Conservation (phyloP, 345 rosid species). For the Moricandia arvensis region DNA sequence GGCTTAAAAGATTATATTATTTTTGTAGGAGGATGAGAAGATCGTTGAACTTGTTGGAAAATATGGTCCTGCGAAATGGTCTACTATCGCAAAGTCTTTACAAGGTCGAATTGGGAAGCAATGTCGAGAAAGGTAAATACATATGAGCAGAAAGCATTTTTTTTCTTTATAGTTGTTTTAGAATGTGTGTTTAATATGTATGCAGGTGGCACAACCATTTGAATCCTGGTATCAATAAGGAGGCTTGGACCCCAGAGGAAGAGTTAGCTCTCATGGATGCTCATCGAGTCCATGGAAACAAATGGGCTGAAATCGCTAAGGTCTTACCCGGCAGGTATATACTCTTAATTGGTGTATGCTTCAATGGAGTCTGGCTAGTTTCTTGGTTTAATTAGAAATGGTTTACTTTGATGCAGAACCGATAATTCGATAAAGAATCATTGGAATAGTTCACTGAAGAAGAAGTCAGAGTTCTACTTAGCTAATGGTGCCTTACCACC, state of each 20-base stretch:
- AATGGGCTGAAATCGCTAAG: conserved; percentile 98
- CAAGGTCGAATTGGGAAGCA: conserved; percentile 99
- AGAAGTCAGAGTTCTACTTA: conserved; percentile 72
- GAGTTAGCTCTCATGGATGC: conserved; percentile 80
- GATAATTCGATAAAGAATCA: conserved; percentile 95
- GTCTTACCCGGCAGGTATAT: conserved; percentile 95
- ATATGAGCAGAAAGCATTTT: conserved; percentile 2
- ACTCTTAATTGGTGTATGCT: background rate
- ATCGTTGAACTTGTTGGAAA: conserved; percentile 69
- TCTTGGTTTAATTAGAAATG: background rate
- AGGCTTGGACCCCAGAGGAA: conserved; percentile 92
- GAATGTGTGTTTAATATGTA: conserved; percentile 19
- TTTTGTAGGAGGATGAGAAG: conserved; percentile 82
- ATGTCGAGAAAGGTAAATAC: conserved; percentile 85
- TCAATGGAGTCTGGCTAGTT: background rate
- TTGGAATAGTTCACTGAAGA: conserved; percentile 98
- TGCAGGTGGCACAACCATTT: conserved; percentile 99
- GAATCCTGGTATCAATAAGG: conserved; percentile 91
- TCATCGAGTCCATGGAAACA: conserved; percentile 75
- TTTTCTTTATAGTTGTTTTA: background rate
- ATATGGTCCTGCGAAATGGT: conserved; percentile 94
- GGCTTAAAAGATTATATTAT: conserved; percentile 5
- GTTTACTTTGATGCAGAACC: conserved; percentile 57
- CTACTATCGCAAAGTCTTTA: conserved; percentile 82
- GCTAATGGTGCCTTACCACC: conserved; percentile 80